These are phyloP conservation scores for Apiotrichum veenhuisii DNA, from an alignment of 1,284 basidiomycete species.

Conservation along the genomic window DNA sequence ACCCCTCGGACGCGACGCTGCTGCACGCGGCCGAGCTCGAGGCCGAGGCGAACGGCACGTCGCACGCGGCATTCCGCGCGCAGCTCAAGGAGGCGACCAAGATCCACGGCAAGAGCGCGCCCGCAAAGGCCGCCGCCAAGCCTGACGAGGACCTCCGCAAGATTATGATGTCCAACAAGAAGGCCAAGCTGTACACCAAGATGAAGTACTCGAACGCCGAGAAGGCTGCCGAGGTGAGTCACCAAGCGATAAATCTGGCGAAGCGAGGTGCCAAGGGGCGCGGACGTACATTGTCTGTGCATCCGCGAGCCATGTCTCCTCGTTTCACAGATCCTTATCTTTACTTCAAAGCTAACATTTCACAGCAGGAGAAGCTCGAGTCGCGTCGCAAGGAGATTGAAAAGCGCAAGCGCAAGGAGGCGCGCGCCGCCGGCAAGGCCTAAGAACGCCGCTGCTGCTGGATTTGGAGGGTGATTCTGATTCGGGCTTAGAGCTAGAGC, in stretches of 20 bases:
- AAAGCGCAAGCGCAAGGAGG: constrained; percentile 57
- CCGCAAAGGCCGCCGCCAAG: constrained; percentile 32
- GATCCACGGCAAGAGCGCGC: constrained; percentile 46
- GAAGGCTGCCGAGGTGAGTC: constrained; percentile 71
- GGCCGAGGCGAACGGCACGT: constrained; percentile 84
- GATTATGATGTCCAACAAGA: constrained; percentile 98
- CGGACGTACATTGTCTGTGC: neutral
- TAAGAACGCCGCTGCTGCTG: neutral
- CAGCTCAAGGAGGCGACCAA: constrained; percentile 67
- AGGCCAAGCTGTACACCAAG: constrained; percentile 92
- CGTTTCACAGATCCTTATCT: neutral
- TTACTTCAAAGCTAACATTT: neutral
- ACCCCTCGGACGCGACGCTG: constrained; percentile 63
- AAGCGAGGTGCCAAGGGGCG: neutral
- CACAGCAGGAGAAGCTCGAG: constrained; percentile 60
- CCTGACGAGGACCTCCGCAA: constrained; percentile 88
- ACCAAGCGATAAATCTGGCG: neutral
- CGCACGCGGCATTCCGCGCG: constrained; percentile 76
- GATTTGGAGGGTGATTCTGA: neutral
- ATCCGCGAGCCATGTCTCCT: neutral
- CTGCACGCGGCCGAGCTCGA: constrained; percentile 86
- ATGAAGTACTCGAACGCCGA: constrained; percentile 86
- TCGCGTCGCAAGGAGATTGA: constrained; percentile 59
- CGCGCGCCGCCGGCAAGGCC: constrained; percentile 12
- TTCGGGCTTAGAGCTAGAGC: neutral